Conservation (phyloP, 352 stramenopile genomes). For the Phytophthora sansomeana region DNA sequence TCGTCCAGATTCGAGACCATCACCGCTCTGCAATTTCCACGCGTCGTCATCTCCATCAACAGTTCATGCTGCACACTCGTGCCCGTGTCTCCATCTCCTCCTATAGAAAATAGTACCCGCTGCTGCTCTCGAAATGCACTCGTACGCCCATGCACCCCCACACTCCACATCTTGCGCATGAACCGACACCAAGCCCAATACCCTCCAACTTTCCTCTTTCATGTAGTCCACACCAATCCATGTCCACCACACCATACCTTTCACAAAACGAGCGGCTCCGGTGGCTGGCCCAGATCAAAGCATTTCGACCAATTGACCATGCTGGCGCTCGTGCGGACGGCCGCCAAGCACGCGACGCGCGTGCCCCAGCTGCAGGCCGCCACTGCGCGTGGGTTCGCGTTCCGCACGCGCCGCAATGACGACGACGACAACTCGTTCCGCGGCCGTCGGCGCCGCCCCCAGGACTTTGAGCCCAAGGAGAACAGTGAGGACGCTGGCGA, state of each 20-base stretch:
- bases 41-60: conserved; percentile 31
- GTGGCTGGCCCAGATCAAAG: conserved; percentile 34
- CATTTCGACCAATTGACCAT: conserved; percentile 20
- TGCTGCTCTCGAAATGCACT: conserved; percentile 51
- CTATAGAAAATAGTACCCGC: conserved; percentile 61
- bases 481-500: conserved; percentile 29
- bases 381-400: conserved; percentile 22
- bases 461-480: conserved; percentile 28
- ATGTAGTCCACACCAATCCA: conserved; percentile 10
- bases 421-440: conserved; percentile 40
- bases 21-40: conserved; percentile 51
- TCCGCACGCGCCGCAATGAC: conserved; percentile 23
- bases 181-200: conserved; percentile 10
- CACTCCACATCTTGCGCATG: conserved; percentile 59
- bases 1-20: conserved; percentile 45
- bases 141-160: conserved; percentile 40
- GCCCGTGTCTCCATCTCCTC: conserved; percentile 16
- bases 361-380: conserved; percentile 22
- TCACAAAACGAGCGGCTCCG: conserved; percentile 27
- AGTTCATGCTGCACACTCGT: conserved; percentile 35
- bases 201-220: background rate
- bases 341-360: conserved; percentile 37
- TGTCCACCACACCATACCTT: conserved; percentile 5
- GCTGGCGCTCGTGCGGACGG: conserved; percentile 54
- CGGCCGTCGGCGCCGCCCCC: conserved; percentile 23